Evolutionary conservation across 2,329 filamentous ascomycete species (phyloP).

Genomic region (Claviceps purpurea): DNA sequence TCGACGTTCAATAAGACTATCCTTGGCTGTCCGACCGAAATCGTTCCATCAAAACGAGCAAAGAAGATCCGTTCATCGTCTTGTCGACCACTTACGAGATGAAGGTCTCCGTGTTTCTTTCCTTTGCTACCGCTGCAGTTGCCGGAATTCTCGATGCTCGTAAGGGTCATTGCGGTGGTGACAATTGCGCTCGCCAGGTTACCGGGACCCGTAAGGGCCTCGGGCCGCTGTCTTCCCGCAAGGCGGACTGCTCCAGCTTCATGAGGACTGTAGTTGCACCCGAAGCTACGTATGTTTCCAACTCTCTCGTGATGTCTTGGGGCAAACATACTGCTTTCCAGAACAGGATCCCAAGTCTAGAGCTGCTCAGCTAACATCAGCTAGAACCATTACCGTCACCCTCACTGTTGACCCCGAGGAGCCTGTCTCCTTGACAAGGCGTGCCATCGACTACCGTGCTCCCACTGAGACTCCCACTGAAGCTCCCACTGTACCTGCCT

Average conservation of each 20-base stretch:
- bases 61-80: not conserved
- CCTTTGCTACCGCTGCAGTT: conserved; percentile 23
- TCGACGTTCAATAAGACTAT: not conserved
- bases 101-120: conserved; percentile 27
- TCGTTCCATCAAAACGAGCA: not conserved
- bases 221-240: conserved; percentile 19
- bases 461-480: conserved; percentile 19
- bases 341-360: not conserved
- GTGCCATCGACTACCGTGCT: conserved; percentile 16
- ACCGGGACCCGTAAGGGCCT: conserved; percentile 28
- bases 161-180: conserved; percentile 21
- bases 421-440: conserved; percentile 14
- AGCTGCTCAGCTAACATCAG: not conserved
- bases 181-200: conserved; percentile 34
- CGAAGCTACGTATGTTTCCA: conserved; percentile 23
- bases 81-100: conserved; percentile 12
- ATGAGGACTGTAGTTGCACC: conserved; percentile 26
- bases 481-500: conserved; percentile 20
- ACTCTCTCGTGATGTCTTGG: not conserved
- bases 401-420: conserved; percentile 22
- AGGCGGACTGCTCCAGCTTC: conserved; percentile 28
- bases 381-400: conserved; percentile 24
- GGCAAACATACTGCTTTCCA: not conserved
- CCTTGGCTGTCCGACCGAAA: not conserved
- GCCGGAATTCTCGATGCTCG: conserved; percentile 23